phyloP scores from a whole-genome alignment of 495 filamentous ascomycete genomes.

The Bacidia gigantensis region DNA sequence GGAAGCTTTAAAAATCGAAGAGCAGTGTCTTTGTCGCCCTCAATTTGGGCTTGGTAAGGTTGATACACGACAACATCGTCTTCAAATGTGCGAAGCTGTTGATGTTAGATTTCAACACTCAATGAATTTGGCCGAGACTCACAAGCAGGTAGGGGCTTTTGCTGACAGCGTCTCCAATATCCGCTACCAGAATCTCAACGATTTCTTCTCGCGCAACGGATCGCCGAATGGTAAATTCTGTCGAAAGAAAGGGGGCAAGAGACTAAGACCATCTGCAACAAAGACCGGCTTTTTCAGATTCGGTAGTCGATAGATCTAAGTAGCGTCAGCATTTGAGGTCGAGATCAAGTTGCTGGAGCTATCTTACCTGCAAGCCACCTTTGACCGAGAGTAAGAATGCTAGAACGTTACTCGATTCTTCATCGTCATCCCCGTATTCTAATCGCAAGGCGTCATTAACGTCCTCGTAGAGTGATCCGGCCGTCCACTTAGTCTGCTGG shows the following conservation, averaged over 20 bases:
- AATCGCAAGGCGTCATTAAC: constrained; percentile 39
- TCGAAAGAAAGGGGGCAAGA: constrained; percentile 64
- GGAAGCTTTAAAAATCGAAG: constrained; percentile 66
- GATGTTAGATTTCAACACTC: constrained; percentile 3
- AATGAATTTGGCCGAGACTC: constrained; percentile 18
- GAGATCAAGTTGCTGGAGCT: background rate
- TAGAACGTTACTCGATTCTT: constrained; percentile 37
- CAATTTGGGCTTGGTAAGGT: constrained; percentile 42
- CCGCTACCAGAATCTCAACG: constrained; percentile 64
- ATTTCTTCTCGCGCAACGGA: constrained; percentile 56
- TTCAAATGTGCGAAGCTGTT: constrained; percentile 57
- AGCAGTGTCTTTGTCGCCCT: constrained; percentile 23
- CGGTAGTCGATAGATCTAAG: constrained; percentile 30
- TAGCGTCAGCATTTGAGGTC: background rate
- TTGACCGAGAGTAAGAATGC: constrained; percentile 60
- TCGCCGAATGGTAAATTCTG: constrained; percentile 52
- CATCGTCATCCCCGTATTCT: constrained; percentile 26
- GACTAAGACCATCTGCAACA: constrained; percentile 55
- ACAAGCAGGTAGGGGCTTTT: constrained; percentile 72
- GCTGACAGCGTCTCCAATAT: constrained; percentile 61
- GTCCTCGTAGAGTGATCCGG: constrained; percentile 67
- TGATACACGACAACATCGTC: constrained; percentile 83
- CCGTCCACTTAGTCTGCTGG: constrained; percentile 54
- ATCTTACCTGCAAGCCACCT: constrained; percentile 59
- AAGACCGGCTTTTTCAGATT: constrained; percentile 48